These are phyloP conservation scores for Diplocarpon mali DNA, from an alignment of 2,329 filamentous ascomycete genomes.

Conservation along the genomic window DNA sequence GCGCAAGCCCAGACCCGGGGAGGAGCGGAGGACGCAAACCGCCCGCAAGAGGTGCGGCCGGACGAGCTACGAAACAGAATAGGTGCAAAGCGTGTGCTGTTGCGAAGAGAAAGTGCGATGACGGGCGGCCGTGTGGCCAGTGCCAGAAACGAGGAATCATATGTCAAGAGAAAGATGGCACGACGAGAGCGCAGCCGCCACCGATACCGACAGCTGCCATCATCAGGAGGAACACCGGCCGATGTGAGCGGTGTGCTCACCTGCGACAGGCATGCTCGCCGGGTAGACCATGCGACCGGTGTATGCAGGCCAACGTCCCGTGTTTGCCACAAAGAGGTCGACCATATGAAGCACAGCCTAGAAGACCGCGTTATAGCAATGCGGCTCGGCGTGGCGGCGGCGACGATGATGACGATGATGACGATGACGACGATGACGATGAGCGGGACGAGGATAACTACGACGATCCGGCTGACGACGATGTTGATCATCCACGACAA, in stretches of 20 bases:
- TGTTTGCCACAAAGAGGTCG: neutral
- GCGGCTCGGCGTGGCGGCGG: neutral
- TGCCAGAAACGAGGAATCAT: neutral
- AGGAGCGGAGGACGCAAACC: too few species aligned
- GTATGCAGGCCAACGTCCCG: neutral
- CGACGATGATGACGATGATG: neutral
- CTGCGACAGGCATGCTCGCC: neutral
- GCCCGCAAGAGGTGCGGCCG: too few species aligned
- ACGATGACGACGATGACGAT: neutral
- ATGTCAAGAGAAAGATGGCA: neutral
- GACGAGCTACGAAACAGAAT: too few species aligned
- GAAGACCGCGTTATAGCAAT: too few species aligned
- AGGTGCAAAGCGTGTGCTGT: neutral
- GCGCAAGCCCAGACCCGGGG: too few species aligned
- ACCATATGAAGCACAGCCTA: neutral
- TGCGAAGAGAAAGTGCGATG: neutral
- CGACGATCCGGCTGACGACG: neutral
- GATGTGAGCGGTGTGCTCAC: neutral
- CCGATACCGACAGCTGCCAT: neutral
- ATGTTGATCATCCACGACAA: neutral
- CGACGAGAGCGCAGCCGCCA: neutral
- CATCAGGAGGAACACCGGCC: neutral
- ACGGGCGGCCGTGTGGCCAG: neutral
- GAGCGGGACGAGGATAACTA: neutral
- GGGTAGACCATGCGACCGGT: neutral